A percentile compares a stretch with the other conserved stretches of the same genome.
Evolutionary conservation across 306 rosid species (phyloP).

Genomic region (Quercus variabilis): DNA sequence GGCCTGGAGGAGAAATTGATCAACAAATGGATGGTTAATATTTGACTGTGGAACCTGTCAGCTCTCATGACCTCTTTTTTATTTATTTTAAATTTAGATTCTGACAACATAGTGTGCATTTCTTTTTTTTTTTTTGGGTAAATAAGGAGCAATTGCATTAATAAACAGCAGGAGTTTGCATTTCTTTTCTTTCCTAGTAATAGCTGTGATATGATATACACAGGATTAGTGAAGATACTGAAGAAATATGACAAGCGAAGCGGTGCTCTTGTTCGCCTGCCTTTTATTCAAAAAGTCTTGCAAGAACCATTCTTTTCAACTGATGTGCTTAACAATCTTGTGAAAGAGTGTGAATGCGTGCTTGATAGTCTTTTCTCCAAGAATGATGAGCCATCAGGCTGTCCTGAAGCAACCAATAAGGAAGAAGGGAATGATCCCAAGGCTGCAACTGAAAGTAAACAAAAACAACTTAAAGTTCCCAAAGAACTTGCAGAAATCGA

Average conservation of each 20-base stretch:
- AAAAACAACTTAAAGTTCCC: conserved; percentile 38
- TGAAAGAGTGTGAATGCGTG: conserved; percentile 71
- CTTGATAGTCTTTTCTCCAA: conserved; percentile 57
- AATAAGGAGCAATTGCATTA: too few species aligned
- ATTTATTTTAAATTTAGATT: neutral
- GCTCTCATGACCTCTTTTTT: neutral
- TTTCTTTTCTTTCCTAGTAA: neutral
- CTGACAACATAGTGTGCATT: neutral
- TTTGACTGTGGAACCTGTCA: neutral
- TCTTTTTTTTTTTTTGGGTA: neutral
- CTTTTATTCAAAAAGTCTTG: conserved; percentile 74
- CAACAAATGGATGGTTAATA: neutral
- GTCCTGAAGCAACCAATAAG: conserved; percentile 27
- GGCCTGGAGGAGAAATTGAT: neutral
- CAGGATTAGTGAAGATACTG: conserved; percentile 78
- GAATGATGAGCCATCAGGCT: conserved; percentile 28
- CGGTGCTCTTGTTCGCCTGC: conserved; percentile 63
- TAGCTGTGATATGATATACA: neutral
- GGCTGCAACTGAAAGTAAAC: conserved; percentile 25
- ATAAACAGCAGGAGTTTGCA: too few species aligned
- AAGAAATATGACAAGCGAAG: conserved; percentile 90
- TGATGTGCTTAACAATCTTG: conserved; percentile 68
- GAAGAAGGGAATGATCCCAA: conserved; percentile 34
- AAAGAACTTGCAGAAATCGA: conserved; percentile 66
- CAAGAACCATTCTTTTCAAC: conserved; percentile 80